phyloP scores from a whole-genome alignment of 129 eudicot species.

The Chrysanthemum seticuspe region DNA sequence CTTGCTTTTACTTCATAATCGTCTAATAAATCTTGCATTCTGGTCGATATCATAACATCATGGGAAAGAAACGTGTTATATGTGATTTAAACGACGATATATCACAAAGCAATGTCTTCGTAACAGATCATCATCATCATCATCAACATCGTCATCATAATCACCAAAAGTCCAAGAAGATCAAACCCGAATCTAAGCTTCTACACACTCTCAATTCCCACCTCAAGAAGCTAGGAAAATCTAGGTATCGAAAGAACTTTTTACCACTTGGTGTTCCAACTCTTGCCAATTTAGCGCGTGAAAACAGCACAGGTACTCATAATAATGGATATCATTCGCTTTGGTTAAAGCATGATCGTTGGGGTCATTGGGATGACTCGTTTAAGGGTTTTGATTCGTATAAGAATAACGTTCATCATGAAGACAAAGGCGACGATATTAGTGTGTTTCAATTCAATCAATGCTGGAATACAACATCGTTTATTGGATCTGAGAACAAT shows the following conservation, averaged over 20 bases:
- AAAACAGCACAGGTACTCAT: slow-evolving; percentile 1
- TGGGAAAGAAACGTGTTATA: slow-evolving; percentile 44
- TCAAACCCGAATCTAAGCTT: slow-evolving; percentile 34
- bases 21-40: slow-evolving; percentile 15
- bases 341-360: slow-evolving; percentile 14
- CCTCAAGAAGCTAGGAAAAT: slow-evolving; percentile 38
- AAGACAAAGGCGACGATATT: slow-evolving; percentile 4
- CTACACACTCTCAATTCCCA: slow-evolving; percentile 45
- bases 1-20: not conserved
- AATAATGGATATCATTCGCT: slow-evolving; percentile 2
- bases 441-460: slow-evolving; percentile 13
- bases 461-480: not conserved
- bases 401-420: slow-evolving; percentile 18
- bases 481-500: slow-evolving; percentile 18
- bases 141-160: slow-evolving; percentile 28
- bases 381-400: slow-evolving; percentile 21
- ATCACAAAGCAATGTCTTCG: slow-evolving; percentile 19
- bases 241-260: slow-evolving; percentile 27
- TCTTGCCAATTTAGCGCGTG: not conserved
- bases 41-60: slow-evolving; percentile 19
- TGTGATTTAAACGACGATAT: slow-evolving; percentile 26
- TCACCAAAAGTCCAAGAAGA: slow-evolving; percentile 27
- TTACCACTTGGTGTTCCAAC: slow-evolving; percentile 1
- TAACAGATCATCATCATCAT: slow-evolving; percentile 14
- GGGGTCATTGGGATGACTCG: slow-evolving; percentile 14